A percentile compares a stretch with the other conserved stretches of the same genome.
Evolutionary conservation across 2,329 filamentous ascomycete genomes (phyloP).

Genomic region (Diaporthe sp.): DNA sequence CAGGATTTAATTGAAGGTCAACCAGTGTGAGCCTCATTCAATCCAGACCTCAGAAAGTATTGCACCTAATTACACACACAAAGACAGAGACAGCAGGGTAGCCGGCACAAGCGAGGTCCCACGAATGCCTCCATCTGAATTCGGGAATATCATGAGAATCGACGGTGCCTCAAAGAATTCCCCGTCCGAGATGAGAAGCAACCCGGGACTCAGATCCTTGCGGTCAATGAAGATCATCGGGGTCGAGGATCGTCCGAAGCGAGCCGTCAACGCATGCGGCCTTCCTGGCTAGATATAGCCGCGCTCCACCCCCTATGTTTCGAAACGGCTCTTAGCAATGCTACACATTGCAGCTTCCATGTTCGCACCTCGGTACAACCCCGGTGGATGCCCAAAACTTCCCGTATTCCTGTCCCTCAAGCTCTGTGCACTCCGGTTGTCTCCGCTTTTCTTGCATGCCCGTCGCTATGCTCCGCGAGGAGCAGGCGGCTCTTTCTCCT

Average conservation of each 20-base stretch:
- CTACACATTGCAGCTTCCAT: not conserved
- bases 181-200: constrained; percentile 19
- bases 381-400: not conserved
- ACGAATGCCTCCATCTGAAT: not conserved
- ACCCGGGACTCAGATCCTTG: not conserved
- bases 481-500: constrained; percentile 26
- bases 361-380: constrained; percentile 17
- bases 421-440: not conserved
- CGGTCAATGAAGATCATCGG: not conserved
- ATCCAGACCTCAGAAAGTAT: not conserved
- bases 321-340: constrained; percentile 18
- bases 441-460: constrained; percentile 20
- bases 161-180: not conserved
- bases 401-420: not conserved
- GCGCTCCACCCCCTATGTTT: constrained; percentile 32
- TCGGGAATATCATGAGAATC: constrained; percentile 2
- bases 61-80: not conserved
- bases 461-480: not conserved
- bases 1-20: constrained; percentile 16
- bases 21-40: not conserved
- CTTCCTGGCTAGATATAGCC: constrained; percentile 20
- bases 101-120: not conserved
- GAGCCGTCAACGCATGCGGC: constrained; percentile 22
- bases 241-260: constrained; percentile 25
- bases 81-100: not conserved